Percentiles rank a stretch among this genome's conserved stretches.
phyloP scores from a whole-genome alignment of 1,284 basidiomycete genomes.

The Xerocomus minutiporus region DNA sequence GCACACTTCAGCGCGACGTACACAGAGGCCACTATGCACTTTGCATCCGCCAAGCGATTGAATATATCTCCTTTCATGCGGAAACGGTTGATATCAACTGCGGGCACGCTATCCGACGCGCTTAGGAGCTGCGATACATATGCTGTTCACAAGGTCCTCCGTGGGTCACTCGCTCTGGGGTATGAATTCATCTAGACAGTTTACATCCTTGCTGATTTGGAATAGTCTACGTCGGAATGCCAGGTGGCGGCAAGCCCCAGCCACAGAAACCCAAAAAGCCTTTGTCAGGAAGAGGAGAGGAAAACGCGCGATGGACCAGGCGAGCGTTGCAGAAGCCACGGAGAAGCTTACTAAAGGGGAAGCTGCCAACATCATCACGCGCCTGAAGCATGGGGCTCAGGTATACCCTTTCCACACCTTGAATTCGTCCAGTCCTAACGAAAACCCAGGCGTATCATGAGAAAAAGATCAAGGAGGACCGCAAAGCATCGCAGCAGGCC shows the following conservation, averaged over 20 bases:
- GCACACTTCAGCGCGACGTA: constrained; percentile 47
- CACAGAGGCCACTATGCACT: constrained; percentile 50
- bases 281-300: constrained; percentile 60
- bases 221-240: constrained; percentile 63
- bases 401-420: constrained; percentile 35
- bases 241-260: constrained; percentile 66
- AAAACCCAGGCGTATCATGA: constrained; percentile 49
- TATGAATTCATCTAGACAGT: constrained; percentile 24
- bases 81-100: constrained; percentile 51
- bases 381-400: constrained; percentile 72
- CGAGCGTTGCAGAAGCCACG: constrained; percentile 31
- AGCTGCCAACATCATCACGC: constrained; percentile 73
- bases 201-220: constrained; percentile 11
- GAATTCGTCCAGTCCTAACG: constrained; percentile 2
- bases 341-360: constrained; percentile 66
- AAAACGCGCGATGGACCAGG: constrained; percentile 29
- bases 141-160: constrained; percentile 49
- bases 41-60: constrained; percentile 41
- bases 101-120: constrained; percentile 51
- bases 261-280: constrained; percentile 61
- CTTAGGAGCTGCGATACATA: constrained; percentile 69
- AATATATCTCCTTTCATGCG: constrained; percentile 54
- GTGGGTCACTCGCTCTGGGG: constrained; percentile 46
- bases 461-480: constrained; percentile 45
- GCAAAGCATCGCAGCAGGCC: constrained; percentile 33